Evolutionary conservation across 148 eudicot species (phyloP).

Genomic region (Linanthus parryae): DNA sequence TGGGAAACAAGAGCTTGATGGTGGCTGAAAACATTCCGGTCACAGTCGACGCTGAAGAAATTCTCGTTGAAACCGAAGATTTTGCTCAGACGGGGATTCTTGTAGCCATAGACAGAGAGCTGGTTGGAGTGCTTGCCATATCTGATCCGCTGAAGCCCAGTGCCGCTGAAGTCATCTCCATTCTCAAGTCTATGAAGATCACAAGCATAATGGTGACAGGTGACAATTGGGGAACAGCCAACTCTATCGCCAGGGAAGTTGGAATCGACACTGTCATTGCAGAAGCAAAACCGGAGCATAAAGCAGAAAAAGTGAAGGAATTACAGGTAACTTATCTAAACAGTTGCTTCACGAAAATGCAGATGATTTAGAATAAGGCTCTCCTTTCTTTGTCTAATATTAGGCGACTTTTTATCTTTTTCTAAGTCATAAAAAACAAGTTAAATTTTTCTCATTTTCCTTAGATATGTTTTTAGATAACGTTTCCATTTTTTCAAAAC

Average conservation of each 20-base stretch:
- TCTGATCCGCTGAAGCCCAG: constrained; percentile 84
- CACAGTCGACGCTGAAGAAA: constrained; percentile 61
- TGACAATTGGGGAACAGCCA: constrained; percentile 93
- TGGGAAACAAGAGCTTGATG: constrained; percentile 88
- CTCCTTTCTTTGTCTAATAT: too few species aligned
- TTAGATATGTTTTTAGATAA: too few species aligned
- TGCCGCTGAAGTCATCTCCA: constrained; percentile 74
- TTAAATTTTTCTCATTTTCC: too few species aligned
- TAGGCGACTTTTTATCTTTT: too few species aligned
- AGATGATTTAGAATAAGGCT: too few species aligned
- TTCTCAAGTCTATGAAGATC: constrained; percentile 80
- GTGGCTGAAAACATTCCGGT: constrained; percentile 39
- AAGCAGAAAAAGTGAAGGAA: constrained; percentile 76
- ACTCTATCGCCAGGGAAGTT: constrained; percentile 75
- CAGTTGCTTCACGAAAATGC: too few species aligned
- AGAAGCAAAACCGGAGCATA: constrained; percentile 85
- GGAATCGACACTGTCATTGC: constrained; percentile 75
- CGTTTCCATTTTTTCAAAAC: too few species aligned
- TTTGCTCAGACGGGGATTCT: constrained; percentile 88
- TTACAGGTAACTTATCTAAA: constrained; percentile 88
- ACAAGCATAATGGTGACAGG: constrained; percentile 86
- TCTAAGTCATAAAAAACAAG: too few species aligned
- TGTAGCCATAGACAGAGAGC: constrained; percentile 51
- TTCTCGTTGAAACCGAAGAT: constrained; percentile 61
- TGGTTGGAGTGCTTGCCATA: constrained; percentile 62